Evolutionary conservation across 352 stramenopile genomes (phyloP).

Genomic region (Elongisporangium anandrum): DNA sequence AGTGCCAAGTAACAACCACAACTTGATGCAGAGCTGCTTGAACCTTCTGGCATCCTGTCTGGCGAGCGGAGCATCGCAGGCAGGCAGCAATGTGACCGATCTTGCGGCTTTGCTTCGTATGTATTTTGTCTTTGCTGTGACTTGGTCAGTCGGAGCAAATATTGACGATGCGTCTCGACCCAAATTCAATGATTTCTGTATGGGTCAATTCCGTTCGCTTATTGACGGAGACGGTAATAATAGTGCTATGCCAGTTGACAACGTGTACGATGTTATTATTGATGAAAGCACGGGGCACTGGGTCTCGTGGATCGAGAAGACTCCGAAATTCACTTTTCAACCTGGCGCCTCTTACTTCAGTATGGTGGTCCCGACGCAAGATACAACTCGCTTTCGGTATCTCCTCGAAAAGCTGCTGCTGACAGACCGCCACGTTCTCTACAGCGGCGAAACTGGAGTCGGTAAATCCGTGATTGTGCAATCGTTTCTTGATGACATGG

Average conservation of each 20-base stretch:
- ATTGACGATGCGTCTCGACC: slow-evolving; percentile 75
- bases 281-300: slow-evolving; percentile 72
- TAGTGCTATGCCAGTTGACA: slow-evolving; percentile 36
- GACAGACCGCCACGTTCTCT: slow-evolving; percentile 79
- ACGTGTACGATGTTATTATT: slow-evolving; percentile 84
- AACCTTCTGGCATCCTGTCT: slow-evolving; percentile 84
- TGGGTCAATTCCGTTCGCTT: slow-evolving; percentile 52
- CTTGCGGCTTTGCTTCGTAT: slow-evolving; percentile 61
- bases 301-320: slow-evolving; percentile 86
- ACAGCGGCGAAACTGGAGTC: slow-evolving; percentile 90
- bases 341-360: slow-evolving; percentile 89
- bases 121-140: slow-evolving; percentile 87
- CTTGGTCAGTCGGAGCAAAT: slow-evolving; percentile 86
- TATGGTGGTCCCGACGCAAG: slow-evolving; percentile 92
- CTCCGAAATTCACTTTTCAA: slow-evolving; percentile 86
- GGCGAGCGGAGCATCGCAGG: slow-evolving; percentile 29
- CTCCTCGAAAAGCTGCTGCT: slow-evolving; percentile 88
- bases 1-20: slow-evolving; percentile 83
- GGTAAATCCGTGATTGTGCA: slow-evolving; percentile 93
- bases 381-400: slow-evolving; percentile 93
- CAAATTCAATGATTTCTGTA: slow-evolving; percentile 88
- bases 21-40: slow-evolving; percentile 85
- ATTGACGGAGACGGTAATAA: slow-evolving; percentile 46
- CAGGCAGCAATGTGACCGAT: slow-evolving; percentile 40
- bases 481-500: slow-evolving; percentile 87